These are phyloP conservation scores for Penicillium roqueforti DNA, from an alignment of 495 filamentous ascomycete genomes.

Conservation along the genomic window DNA sequence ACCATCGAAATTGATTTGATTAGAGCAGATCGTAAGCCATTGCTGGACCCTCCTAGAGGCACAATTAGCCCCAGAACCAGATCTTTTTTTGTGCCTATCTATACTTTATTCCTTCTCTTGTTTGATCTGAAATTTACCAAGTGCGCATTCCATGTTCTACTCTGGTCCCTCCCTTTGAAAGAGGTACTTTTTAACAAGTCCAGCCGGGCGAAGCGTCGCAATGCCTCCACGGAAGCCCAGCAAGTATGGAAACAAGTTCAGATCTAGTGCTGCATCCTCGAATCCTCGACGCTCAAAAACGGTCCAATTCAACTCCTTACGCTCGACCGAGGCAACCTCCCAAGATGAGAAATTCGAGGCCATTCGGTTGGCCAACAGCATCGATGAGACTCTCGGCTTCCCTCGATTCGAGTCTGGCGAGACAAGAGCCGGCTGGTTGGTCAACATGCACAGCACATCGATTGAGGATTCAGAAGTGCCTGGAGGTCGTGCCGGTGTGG, in stretches of 20 bases:
- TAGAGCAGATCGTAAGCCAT: conserved; percentile 16
- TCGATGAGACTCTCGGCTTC: conserved; percentile 94
- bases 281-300: conserved; percentile 61
- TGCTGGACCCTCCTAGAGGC: conserved; percentile 16
- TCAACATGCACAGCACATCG: conserved; percentile 86
- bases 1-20: conserved; percentile 24
- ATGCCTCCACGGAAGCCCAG: conserved; percentile 57
- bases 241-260: conserved; percentile 53
- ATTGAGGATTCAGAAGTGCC: conserved; percentile 79
- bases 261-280: conserved; percentile 46
- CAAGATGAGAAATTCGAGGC: conserved; percentile 84
- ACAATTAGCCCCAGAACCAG: conserved; percentile 10
- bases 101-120: neutral
- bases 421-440: conserved; percentile 85
- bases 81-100: neutral
- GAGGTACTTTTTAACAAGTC: conserved; percentile 18
- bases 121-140: conserved; percentile 5
- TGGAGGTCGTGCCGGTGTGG: conserved; percentile 81
- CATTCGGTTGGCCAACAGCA: conserved; percentile 74
- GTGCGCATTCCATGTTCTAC: conserved; percentile 27
- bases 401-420: conserved; percentile 85
- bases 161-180: conserved; percentile 8
- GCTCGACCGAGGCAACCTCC: conserved; percentile 75
- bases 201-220: conserved; percentile 30
- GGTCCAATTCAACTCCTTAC: conserved; percentile 69